phyloP scores from a whole-genome alignment of 371 early-diverging fungal genomes.

The Vairimorpha apis region DNA sequence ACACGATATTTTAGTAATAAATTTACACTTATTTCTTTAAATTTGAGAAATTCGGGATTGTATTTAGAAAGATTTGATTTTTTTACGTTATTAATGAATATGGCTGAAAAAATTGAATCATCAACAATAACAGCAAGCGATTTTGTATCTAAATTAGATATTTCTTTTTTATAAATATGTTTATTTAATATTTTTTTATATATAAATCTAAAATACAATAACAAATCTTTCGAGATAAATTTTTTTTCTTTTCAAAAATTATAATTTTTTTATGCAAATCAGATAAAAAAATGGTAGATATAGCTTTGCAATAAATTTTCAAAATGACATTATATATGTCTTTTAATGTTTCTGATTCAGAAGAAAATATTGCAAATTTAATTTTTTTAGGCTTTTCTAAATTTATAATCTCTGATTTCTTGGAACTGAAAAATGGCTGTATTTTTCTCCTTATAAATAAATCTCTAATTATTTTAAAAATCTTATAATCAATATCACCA shows the following conservation, averaged over 20 bases:
- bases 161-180: background rate
- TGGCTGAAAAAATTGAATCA: conserved; percentile 24
- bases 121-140: conserved; percentile 16
- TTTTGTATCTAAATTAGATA: background rate
- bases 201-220: background rate
- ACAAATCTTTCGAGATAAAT: background rate
- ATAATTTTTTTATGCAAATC: background rate
- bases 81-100: conserved; percentile 13
- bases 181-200: background rate
- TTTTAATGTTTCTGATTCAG: background rate
- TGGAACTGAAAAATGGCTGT: background rate
- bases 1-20: conserved; percentile 30
- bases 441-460: background rate
- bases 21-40: conserved; percentile 12
- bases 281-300: background rate
- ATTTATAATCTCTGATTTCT: background rate
- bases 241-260: conserved; percentile 4
- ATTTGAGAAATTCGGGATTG: conserved; percentile 19
- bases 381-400: background rate
- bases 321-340: background rate
- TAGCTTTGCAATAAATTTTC: background rate
- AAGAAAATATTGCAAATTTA: background rate
- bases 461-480: background rate
- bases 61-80: conserved; percentile 1
- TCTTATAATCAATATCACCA: conserved; percentile 4